phyloP scores from a whole-genome alignment of 139 green algal species.

The Pleodorina starrii region DNA sequence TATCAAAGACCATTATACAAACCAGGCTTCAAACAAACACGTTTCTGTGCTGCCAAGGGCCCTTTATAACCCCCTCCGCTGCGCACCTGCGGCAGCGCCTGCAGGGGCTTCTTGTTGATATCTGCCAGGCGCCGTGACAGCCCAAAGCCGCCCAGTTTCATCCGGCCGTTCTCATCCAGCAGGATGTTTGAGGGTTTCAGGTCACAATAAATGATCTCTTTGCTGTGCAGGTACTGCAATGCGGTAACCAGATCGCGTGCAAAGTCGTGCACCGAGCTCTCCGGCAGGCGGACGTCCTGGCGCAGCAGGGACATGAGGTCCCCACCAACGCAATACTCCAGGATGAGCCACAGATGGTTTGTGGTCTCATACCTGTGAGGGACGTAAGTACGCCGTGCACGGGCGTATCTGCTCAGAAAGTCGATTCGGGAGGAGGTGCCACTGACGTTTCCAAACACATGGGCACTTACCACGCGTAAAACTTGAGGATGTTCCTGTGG shows the following conservation, averaged over 20 bases:
- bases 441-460: not conserved
- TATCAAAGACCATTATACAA: too few relatives aligned
- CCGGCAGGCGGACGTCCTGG: constrained; percentile 88
- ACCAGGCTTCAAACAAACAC: too few relatives aligned
- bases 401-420: too few relatives aligned
- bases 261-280: constrained; percentile 91
- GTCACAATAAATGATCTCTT: constrained; percentile 92
- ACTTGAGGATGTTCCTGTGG: constrained; percentile 93
- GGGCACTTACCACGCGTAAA: constrained; percentile 88
- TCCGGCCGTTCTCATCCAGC: constrained; percentile 93
- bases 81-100: constrained; percentile 59
- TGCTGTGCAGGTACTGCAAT: constrained; percentile 85
- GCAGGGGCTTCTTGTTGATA: constrained; percentile 85
- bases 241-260: constrained; percentile 80
- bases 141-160: constrained; percentile 97
- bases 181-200: constrained; percentile 96
- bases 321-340: constrained; percentile 98
- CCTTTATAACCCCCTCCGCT: too few relatives aligned
- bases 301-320: constrained; percentile 90
- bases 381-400: too few relatives aligned
- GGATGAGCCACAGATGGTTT: constrained; percentile 98
- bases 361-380: constrained; percentile 93
- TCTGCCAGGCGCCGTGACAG: constrained; percentile 80
- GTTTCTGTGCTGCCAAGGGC: too few relatives aligned
- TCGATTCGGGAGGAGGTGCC: too few relatives aligned